Conservation (phyloP, 768 basidiomycete species). For the Termitomyces bulborhizus region DNA sequence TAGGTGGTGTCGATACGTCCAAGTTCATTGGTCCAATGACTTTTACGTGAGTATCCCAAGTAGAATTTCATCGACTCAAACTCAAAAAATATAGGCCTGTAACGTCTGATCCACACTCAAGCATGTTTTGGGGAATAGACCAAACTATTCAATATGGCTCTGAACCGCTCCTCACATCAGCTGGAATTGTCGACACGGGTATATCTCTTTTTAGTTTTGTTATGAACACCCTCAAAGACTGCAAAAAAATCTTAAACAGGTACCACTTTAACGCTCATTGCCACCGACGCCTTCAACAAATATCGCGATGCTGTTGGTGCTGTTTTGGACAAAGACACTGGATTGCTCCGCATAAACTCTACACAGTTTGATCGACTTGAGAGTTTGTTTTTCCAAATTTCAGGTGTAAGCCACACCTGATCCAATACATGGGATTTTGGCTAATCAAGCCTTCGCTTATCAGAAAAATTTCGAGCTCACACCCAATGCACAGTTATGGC, state of each 20-base stretch:
- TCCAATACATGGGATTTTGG: constrained; percentile 29
- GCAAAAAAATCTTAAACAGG: constrained; percentile 17
- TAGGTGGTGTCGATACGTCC: background rate
- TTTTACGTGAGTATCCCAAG: constrained; percentile 31
- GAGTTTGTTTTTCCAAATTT: constrained; percentile 50
- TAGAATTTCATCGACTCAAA: background rate
- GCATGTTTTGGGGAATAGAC: constrained; percentile 54
- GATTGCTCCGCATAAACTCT: constrained; percentile 45
- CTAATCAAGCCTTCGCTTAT: constrained; percentile 13
- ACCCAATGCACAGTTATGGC: constrained; percentile 32
- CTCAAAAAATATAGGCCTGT: constrained; percentile 26
- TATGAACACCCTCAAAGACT: background rate
- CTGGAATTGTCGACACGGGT: constrained; percentile 61
- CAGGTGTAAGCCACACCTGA: constrained; percentile 41
- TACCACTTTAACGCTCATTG: constrained; percentile 44
- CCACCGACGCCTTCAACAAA: constrained; percentile 34
- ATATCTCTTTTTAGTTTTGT: background rate
- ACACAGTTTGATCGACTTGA: constrained; percentile 45
- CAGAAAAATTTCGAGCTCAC: constrained; percentile 31
- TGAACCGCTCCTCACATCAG: constrained; percentile 35
- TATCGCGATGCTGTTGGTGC: constrained; percentile 44
- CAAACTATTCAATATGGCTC: constrained; percentile 47
- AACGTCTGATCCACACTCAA: constrained; percentile 39
- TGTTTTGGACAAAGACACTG: constrained; percentile 29
- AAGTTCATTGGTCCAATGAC: constrained; percentile 36